Percentiles rank a stretch among this genome's conserved stretches.
Evolutionary conservation across 768 basidiomycete genomes (phyloP).

Genomic region (Termitomyces sp.): DNA sequence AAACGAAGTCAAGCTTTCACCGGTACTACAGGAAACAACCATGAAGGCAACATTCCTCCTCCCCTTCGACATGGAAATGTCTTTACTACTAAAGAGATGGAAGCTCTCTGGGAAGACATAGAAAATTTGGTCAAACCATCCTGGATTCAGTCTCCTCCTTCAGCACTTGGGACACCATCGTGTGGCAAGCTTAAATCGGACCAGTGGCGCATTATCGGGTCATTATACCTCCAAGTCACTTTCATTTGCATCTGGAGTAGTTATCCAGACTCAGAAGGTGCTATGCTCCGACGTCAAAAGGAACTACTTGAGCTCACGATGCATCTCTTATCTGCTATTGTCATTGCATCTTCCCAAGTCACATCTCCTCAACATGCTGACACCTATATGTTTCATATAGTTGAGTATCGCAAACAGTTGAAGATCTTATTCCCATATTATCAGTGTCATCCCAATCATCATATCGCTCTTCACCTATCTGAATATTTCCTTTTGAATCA

Average conservation of each 20-base stretch:
- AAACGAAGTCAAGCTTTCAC: background rate
- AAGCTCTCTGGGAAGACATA: constrained; percentile 1
- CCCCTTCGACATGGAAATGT: background rate
- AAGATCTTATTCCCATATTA: constrained; percentile 21
- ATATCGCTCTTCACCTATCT: constrained; percentile 34
- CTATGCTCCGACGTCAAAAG: constrained; percentile 14
- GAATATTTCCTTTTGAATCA: constrained; percentile 19
- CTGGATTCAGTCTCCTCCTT: constrained; percentile 25
- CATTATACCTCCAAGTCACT: constrained; percentile 31
- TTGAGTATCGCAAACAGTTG: background rate
- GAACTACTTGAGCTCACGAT: constrained; percentile 28
- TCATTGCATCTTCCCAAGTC: constrained; percentile 17
- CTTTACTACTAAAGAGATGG: constrained; percentile 7
- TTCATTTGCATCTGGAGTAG: constrained; percentile 33
- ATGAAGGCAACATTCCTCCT: background rate
- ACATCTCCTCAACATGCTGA: background rate
- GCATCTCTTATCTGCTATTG: constrained; percentile 31
- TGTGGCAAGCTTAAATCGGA: constrained; percentile 27
- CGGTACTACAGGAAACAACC: background rate
- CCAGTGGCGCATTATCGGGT: constrained; percentile 20
- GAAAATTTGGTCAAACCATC: constrained; percentile 21
- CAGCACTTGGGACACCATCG: constrained; percentile 14
- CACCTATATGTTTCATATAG: background rate
- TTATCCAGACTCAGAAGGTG: background rate
- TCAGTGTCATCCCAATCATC: constrained; percentile 32